A percentile compares a stretch with the other conserved stretches of the same genome.
Conservation (phyloP, 805 yeast genomes). For the Vanderwaltozyma verrucispora region DNA sequence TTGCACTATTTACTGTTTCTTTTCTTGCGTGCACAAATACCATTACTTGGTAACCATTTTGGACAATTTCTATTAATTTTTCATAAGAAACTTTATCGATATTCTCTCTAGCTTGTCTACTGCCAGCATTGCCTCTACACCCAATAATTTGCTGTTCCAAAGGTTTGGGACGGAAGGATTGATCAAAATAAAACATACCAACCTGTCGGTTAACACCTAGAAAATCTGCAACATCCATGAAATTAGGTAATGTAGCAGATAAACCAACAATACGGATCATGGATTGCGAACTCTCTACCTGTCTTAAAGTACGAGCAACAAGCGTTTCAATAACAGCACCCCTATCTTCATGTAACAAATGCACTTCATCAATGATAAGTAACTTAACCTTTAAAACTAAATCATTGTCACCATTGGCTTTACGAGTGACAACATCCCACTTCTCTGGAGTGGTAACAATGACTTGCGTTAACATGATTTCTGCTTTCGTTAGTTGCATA, state of each 20-base stretch:
- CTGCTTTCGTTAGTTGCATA: slow-evolving; percentile 80
- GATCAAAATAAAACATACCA: slow-evolving; percentile 93
- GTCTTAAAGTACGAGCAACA: slow-evolving; percentile 88
- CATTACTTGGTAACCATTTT: slow-evolving; percentile 82
- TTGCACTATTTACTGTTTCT: slow-evolving; percentile 80
- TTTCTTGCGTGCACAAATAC: slow-evolving; percentile 92
- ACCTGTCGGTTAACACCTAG: slow-evolving; percentile 79
- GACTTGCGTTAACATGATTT: slow-evolving; percentile 71
- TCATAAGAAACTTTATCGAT: slow-evolving; percentile 70
- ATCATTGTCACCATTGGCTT: slow-evolving; percentile 81
- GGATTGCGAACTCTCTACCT: slow-evolving; percentile 87
- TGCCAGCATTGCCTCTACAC: slow-evolving; percentile 76
- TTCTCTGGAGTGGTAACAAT: slow-evolving; percentile 94
- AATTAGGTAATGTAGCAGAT: slow-evolving; percentile 90
- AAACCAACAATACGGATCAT: slow-evolving; percentile 91
- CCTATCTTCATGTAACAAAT: slow-evolving; percentile 91
- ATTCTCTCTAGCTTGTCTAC: slow-evolving; percentile 54
- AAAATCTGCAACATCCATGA: slow-evolving; percentile 88
- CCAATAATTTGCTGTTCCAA: slow-evolving; percentile 81
- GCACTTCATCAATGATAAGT: slow-evolving; percentile 92
- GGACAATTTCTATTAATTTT: slow-evolving; percentile 56
- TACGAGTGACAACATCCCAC: slow-evolving; percentile 97
- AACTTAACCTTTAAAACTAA: slow-evolving; percentile 74
- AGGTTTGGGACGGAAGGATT: slow-evolving; percentile 88
- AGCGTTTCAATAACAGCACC: slow-evolving; percentile 95